Conservation (phyloP, 140 eudicot genomes). For the Oenanthe javanica region DNA sequence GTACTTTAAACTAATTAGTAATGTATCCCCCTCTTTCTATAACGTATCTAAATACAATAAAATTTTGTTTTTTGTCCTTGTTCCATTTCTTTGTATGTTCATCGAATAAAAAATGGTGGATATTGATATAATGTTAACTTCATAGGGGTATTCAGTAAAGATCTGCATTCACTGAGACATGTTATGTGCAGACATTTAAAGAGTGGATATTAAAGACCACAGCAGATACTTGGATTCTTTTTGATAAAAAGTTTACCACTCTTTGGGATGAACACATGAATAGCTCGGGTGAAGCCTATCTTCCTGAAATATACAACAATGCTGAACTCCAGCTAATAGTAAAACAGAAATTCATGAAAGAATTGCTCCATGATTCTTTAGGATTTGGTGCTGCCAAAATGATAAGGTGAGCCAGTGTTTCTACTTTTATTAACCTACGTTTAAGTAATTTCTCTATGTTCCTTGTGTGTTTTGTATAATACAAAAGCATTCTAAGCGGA, state of each 20-base stretch:
- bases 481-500: background rate
- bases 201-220: constrained; percentile 60
- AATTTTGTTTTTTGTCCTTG: background rate
- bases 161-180: background rate
- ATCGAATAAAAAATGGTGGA: background rate
- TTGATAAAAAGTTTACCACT: constrained; percentile 56
- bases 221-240: constrained; percentile 75
- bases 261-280: constrained; percentile 83
- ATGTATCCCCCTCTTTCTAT: background rate
- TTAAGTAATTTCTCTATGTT: background rate
- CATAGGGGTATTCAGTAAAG: background rate
- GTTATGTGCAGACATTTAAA: constrained; percentile 51
- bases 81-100: background rate
- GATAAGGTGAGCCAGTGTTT: constrained; percentile 46
- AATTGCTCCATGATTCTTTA: constrained; percentile 70
- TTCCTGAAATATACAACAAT: constrained; percentile 53
- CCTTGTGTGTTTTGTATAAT: background rate
- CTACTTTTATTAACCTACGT: background rate
- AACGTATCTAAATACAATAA: background rate
- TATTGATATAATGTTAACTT: no score
- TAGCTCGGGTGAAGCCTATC: constrained; percentile 76
- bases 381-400: constrained; percentile 94
- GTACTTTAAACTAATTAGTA: background rate
- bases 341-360: constrained; percentile 59
- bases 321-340: constrained; percentile 46